Conservation (phyloP, 495 filamentous ascomycete genomes). For the Hyaloscypha hepaticicola region DNA sequence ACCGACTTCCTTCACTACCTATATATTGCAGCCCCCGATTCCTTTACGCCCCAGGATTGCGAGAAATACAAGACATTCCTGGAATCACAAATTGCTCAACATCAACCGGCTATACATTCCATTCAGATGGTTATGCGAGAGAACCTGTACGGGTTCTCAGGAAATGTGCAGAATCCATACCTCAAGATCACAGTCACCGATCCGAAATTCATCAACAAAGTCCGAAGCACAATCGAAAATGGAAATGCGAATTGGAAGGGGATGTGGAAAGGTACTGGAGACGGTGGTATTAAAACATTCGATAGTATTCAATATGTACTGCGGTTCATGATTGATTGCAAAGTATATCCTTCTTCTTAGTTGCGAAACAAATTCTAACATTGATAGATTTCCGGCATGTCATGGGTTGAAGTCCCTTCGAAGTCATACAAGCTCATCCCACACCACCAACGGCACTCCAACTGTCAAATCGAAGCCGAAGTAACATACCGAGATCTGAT, state of each 20-base stretch:
- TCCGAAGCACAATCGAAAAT: conserved; percentile 70
- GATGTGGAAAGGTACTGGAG: conserved; percentile 69
- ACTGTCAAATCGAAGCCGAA: conserved; percentile 91
- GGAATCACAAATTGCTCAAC: conserved; percentile 66
- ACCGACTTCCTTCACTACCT: conserved; percentile 96
- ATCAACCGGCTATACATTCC: conserved; percentile 63
- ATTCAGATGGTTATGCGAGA: conserved; percentile 79
- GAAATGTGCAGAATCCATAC: conserved; percentile 87
- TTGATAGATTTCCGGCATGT: conserved; percentile 83
- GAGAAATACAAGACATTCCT: conserved; percentile 72
- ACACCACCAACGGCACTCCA: conserved; percentile 66
- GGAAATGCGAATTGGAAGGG: conserved; percentile 85
- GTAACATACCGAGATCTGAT: conserved; percentile 81
- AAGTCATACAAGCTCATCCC: conserved; percentile 67
- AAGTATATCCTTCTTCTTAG: conserved; percentile 43
- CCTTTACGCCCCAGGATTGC: conserved; percentile 75
- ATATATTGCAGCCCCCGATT: conserved; percentile 84
- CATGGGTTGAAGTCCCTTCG: conserved; percentile 87
- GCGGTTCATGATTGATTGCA: conserved; percentile 96
- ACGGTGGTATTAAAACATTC: conserved; percentile 73
- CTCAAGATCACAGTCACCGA: conserved; percentile 90
- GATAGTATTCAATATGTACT: conserved; percentile 94
- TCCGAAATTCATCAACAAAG: conserved; percentile 71
- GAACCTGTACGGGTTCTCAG: conserved; percentile 89
- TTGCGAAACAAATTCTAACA: conserved; percentile 20